Conservation (phyloP, 2,329 filamentous ascomycete genomes). For the Exophiala viscosa region DNA sequence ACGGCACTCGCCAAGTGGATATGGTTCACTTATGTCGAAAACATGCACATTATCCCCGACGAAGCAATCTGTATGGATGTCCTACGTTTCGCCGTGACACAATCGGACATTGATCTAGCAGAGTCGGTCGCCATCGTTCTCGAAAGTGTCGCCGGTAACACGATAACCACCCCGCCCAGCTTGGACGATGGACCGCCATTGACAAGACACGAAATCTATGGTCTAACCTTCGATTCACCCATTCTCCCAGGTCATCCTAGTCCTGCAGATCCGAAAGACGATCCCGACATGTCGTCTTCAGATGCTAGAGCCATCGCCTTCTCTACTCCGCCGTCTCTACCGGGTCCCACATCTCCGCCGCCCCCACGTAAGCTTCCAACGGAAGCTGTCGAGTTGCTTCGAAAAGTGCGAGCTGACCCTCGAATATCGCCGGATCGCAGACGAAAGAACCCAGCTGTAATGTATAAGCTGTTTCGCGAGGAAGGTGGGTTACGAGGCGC, state of each 20-base stretch:
- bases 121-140: slow-evolving; percentile 16
- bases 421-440: not conserved
- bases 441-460: not conserved
- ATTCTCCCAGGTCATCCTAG: not conserved
- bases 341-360: not conserved
- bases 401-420: not conserved
- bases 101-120: slow-evolving; percentile 15
- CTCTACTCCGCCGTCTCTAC: slow-evolving; percentile 5
- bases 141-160: slow-evolving; percentile 11
- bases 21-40: slow-evolving; percentile 66
- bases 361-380: slow-evolving; percentile 4
- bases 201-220: not conserved
- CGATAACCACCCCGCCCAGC: slow-evolving; percentile 3
- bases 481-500: slow-evolving; percentile 16
- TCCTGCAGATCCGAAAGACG: not conserved
- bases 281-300: not conserved
- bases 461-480: slow-evolving; percentile 17
- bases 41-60: slow-evolving; percentile 55
- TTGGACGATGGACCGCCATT: not conserved
- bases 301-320: not conserved
- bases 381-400: slow-evolving; percentile 7
- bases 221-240: slow-evolving; percentile 7
- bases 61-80: slow-evolving; percentile 16
- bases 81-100: slow-evolving; percentile 7
- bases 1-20: slow-evolving; percentile 63